These are phyloP conservation scores for Aspergillus chevalieri DNA, from an alignment of 2,329 filamentous ascomycete genomes.

Conservation along the genomic window DNA sequence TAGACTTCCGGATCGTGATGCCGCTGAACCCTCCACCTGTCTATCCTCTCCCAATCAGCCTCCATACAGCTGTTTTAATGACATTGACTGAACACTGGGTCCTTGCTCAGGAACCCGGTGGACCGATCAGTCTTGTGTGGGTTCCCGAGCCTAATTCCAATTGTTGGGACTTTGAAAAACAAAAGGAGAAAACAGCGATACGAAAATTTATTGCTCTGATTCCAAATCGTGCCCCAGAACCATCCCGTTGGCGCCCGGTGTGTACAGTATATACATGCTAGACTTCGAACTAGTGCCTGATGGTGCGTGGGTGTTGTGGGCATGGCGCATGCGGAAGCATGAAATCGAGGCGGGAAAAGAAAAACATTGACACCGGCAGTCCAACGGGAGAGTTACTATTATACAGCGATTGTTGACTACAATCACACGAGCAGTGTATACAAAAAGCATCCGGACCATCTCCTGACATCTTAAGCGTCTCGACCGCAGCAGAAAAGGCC, in stretches of 20 bases:
- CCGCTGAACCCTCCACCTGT: neutral
- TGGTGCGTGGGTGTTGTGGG: neutral
- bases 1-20: neutral
- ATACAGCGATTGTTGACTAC: too few relatives aligned
- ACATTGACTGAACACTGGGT: neutral
- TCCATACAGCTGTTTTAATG: neutral
- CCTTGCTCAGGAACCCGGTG: neutral
- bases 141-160: neutral
- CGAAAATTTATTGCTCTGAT: neutral
- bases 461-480: neutral
- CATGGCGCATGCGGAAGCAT: neutral
- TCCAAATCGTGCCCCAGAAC: neutral
- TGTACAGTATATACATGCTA: neutral
- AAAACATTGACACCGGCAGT: neutral
- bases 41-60: neutral
- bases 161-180: neutral
- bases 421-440: neutral
- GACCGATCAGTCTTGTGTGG: neutral
- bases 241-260: neutral
- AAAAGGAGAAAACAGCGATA: neutral
- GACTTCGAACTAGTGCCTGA: neutral
- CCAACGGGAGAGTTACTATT: neutral
- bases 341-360: neutral
- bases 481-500: too few relatives aligned
- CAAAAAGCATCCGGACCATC: neutral